Base-by-base conservation (phyloP, 164 flowering plant species). In the Euptelea pleiosperma region DNA sequence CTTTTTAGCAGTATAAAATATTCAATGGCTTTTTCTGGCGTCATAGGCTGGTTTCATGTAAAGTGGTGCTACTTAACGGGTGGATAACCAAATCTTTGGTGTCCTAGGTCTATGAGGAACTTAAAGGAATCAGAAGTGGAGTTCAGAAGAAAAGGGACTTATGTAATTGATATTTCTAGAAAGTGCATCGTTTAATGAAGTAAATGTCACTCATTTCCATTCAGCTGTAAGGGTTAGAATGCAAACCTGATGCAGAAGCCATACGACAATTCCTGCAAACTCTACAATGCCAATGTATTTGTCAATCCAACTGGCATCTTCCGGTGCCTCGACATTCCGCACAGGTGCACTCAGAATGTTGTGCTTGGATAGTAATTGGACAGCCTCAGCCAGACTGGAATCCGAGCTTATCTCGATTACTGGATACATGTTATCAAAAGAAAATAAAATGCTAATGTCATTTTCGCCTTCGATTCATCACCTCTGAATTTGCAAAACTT, bases 191-290 rank as follows among this genome's bases (percentile, higher is more conserved):
- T 41, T 28, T 14, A 51, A 39, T 41, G 11, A 21, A 52, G 50
- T 39, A 52, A 41, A 8, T 9, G 41, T 9, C 25, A 42, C n/a
- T n/a, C n/a, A n/a, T n/a, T n/a, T n/a, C n/a, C n/a, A n/a, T n/a
- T 26, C 3, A 26, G 21, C 34, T 7, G 36, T 11, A 22, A 57
- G 36, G 19, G 49, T 60, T 21, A 5, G 33, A 8, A 28, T 26
- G 28, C 70, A 68, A 52, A 93, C 99, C 99, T 90, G 99, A 73
- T 90, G 92, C 70, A 93, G 73, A 73, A 90, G 86, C 99, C 99
- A 93, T 3, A 88, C 92, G 48, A 71, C 96, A 62, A 93, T 90
- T 41, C 99, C 97, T 0, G 97, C 91, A 72, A 90, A 85, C 81
- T 93, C 99, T 12, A 88, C 87, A 49, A 90, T 77, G 52, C 99